These are phyloP conservation scores for Pseudozyma sp. DNA, from an alignment of 1,284 basidiomycete species.

Conservation along the genomic window DNA sequence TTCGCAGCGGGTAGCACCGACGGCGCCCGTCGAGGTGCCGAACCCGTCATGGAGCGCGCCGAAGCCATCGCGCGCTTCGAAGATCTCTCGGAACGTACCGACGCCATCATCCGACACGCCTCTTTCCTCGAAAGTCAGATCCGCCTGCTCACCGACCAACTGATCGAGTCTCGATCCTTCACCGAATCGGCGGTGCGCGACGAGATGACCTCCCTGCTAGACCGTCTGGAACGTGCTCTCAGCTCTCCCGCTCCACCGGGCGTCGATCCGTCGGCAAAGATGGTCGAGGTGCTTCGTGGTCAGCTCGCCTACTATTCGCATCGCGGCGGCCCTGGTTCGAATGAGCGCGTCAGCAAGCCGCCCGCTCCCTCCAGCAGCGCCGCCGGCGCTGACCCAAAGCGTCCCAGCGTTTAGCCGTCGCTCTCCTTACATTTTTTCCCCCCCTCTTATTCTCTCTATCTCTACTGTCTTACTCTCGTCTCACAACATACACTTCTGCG, in stretches of 20 bases:
- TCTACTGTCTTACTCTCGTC: not conserved
- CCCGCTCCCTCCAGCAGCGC: not conserved
- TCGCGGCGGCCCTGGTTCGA: constrained; percentile 9
- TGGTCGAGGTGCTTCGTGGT: constrained; percentile 27
- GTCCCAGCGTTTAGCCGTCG: constrained; percentile 13
- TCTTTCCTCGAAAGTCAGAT: constrained; percentile 61
- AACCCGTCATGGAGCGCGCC: constrained; percentile 23
- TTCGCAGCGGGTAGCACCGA: constrained; percentile 6
- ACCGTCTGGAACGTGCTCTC: constrained; percentile 32
- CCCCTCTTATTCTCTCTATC: not conserved
- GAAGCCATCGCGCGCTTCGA: constrained; percentile 49
- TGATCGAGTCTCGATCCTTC: constrained; percentile 40
- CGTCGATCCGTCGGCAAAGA: constrained; percentile 21
- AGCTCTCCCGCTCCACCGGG: constrained; percentile 20
- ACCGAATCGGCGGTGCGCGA: constrained; percentile 34
- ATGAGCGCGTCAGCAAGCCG: constrained; percentile 7
- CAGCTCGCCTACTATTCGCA: constrained; percentile 34
- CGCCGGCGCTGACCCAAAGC: constrained; percentile 10
- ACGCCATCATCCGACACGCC: constrained; percentile 63
- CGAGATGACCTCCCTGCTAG: constrained; percentile 39
- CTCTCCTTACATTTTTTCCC: not conserved
- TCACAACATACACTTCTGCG: not conserved
- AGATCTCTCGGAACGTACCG: constrained; percentile 62
- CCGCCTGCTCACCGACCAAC: constrained; percentile 52
- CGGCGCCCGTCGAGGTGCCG: constrained; percentile 12